These are phyloP conservation scores for Globisporangium carolinianum DNA, from an alignment of 352 stramenopile species.

Conservation along the genomic window DNA sequence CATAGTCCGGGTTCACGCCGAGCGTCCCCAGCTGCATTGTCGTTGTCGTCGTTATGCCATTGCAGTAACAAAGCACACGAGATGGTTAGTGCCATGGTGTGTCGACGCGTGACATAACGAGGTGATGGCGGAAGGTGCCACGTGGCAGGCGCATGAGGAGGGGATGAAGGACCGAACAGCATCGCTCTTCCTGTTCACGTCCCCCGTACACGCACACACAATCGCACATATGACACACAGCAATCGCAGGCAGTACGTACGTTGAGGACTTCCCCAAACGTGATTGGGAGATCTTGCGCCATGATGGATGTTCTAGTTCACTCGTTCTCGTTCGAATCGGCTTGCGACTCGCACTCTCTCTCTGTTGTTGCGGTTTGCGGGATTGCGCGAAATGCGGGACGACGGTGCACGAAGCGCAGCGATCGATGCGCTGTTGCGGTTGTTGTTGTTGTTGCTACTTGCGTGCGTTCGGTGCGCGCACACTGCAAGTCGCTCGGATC, in stretches of 20 bases:
- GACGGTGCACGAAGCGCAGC: background rate
- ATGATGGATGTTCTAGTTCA: conserved; percentile 23
- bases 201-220: background rate
- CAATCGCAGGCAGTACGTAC: conserved; percentile 35
- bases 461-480: background rate
- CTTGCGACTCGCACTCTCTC: background rate
- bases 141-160: background rate
- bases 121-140: too few species aligned
- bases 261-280: conserved; percentile 87
- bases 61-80: background rate
- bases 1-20: conserved; percentile 87
- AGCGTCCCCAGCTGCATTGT: conserved; percentile 63
- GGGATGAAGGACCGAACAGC: background rate
- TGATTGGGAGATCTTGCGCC: conserved; percentile 87
- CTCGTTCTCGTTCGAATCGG: conserved; percentile 6
- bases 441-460: background rate
- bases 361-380: conserved; percentile 1
- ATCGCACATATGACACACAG: background rate
- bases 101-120: too few species aligned
- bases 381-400: background rate
- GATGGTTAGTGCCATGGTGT: background rate
- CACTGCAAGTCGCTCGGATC: conserved; percentile 1
- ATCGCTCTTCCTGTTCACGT: background rate
- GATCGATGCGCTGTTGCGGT: conserved; percentile 2
- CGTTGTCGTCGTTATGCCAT: background rate